Percentiles rank a stretch among this genome's conserved stretches.
phyloP scores from a whole-genome alignment of 192 early-diverging fungal species.

The Polychytrium aggregatum region DNA sequence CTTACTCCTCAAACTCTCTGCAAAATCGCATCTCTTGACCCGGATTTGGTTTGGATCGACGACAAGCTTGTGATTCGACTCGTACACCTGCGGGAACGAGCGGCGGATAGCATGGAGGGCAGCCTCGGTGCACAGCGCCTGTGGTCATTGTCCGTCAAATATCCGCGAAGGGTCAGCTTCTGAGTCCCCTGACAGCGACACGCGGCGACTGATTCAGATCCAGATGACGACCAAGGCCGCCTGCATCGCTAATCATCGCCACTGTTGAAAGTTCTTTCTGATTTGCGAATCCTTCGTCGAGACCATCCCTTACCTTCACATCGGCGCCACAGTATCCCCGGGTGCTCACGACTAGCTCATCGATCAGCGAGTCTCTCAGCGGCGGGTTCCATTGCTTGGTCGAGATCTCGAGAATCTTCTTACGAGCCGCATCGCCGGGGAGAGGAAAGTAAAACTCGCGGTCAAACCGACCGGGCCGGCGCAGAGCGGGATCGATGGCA shows the following conservation, averaged over 20 bases:
- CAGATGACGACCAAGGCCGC: too few relatives aligned
- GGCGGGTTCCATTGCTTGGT: slow-evolving; percentile 43
- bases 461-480: slow-evolving; percentile 65
- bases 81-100: slow-evolving; percentile 60
- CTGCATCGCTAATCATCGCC: too few relatives aligned
- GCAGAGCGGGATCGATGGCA: slow-evolving; percentile 62
- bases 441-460: slow-evolving; percentile 60
- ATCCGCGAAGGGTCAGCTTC: too few relatives aligned
- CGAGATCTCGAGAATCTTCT: slow-evolving; percentile 52
- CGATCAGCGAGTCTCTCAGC: slow-evolving; percentile 36
- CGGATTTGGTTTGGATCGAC: slow-evolving; percentile 35
- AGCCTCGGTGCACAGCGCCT: slow-evolving; percentile 60
- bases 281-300: too few relatives aligned
- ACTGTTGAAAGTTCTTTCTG: too few relatives aligned
- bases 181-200: background rate
- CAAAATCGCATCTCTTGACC: slow-evolving; percentile 48
- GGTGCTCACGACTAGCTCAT: slow-evolving; percentile 36
- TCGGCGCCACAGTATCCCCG: slow-evolving; percentile 62
- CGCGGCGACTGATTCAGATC: too few relatives aligned
- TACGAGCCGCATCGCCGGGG: slow-evolving; percentile 41
- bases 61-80: slow-evolving; percentile 33
- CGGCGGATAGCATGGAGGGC: slow-evolving; percentile 56
- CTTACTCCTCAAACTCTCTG: slow-evolving; percentile 20
- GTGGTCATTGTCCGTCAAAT: background rate
- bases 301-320: slow-evolving; percentile 32